Evolutionary conservation across 2,329 filamentous ascomycete species (phyloP).

Genomic region (Xylaria digitata): DNA sequence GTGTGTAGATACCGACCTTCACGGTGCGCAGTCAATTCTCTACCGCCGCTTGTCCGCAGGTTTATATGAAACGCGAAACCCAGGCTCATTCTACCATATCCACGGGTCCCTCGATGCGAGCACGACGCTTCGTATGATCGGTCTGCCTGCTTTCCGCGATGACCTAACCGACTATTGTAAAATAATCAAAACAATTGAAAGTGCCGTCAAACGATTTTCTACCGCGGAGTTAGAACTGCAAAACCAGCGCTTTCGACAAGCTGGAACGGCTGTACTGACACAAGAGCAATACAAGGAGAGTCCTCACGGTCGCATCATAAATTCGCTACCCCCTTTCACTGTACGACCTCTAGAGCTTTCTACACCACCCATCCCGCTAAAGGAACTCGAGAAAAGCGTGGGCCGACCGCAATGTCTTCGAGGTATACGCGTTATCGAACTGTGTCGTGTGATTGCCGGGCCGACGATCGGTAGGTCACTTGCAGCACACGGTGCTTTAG

Average conservation of each 20-base stretch:
- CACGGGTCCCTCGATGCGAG: conserved; percentile 80
- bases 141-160: conserved; percentile 69
- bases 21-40: conserved; percentile 75
- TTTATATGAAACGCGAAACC: conserved; percentile 74
- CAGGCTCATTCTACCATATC: conserved; percentile 78
- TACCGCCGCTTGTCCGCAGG: conserved; percentile 80
- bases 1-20: conserved; percentile 73
- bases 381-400: conserved; percentile 47
- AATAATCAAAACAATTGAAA: conserved; percentile 69
- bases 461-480: conserved; percentile 77
- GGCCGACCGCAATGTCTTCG: conserved; percentile 55
- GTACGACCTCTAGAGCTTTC: conserved; percentile 62
- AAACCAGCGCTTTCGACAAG: conserved; percentile 67
- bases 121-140: conserved; percentile 76
- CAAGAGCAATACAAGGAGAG: conserved; percentile 69
- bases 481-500: conserved; percentile 79
- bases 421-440: conserved; percentile 78
- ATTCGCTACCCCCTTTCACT: conserved; percentile 58
- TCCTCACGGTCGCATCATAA: conserved; percentile 60
- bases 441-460: conserved; percentile 80
- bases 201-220: conserved; percentile 66
- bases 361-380: conserved; percentile 60
- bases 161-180: conserved; percentile 70
- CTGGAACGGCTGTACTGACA: conserved; percentile 69
- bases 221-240: conserved; percentile 66